A percentile compares a stretch with the other conserved stretches of the same genome.
These are phyloP conservation scores for Angophora floribunda DNA, from an alignment of 345 rosid species.

Conservation along the genomic window DNA sequence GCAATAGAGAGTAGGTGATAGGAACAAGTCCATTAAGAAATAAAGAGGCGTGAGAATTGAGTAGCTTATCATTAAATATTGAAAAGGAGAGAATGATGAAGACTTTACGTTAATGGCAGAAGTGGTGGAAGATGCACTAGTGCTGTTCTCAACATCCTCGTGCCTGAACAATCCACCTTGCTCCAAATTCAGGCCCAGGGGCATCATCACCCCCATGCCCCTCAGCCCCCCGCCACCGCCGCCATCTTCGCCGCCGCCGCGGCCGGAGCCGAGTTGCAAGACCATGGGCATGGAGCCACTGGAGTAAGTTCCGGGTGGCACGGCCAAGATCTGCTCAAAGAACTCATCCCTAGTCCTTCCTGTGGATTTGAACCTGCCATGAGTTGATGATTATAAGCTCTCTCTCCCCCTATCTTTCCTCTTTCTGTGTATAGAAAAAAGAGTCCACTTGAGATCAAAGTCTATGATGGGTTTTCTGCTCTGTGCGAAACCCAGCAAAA, in stretches of 20 bases:
- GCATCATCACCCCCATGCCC: slow-evolving; percentile 15
- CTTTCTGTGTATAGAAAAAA: background rate
- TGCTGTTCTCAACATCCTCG: background rate
- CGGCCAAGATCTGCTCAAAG: slow-evolving; percentile 63
- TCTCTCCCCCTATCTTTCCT: background rate
- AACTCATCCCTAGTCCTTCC: slow-evolving; percentile 60
- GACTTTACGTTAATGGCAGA: slow-evolving; percentile 34
- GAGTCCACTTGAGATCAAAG: background rate
- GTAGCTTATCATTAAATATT: background rate
- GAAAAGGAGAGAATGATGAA: background rate
- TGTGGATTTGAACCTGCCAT: slow-evolving; percentile 46
- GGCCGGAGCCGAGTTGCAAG: slow-evolving; percentile 37
- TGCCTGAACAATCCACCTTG: slow-evolving; percentile 10
- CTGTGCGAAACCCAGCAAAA: background rate
- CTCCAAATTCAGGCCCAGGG: slow-evolving; percentile 28
- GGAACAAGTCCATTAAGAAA: background rate
- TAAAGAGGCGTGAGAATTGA: background rate
- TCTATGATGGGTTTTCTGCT: background rate
- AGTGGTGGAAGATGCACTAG: slow-evolving; percentile 23
- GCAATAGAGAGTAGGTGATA: background rate
- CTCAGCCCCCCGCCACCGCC: background rate
- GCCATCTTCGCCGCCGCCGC: slow-evolving; percentile 3
- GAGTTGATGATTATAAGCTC: background rate
- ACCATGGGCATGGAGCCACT: slow-evolving; percentile 40
- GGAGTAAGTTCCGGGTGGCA: slow-evolving; percentile 31